These are phyloP conservation scores for Patellifolia procumbens DNA, from an alignment of 179 eudicot species.

Conservation along the genomic window DNA sequence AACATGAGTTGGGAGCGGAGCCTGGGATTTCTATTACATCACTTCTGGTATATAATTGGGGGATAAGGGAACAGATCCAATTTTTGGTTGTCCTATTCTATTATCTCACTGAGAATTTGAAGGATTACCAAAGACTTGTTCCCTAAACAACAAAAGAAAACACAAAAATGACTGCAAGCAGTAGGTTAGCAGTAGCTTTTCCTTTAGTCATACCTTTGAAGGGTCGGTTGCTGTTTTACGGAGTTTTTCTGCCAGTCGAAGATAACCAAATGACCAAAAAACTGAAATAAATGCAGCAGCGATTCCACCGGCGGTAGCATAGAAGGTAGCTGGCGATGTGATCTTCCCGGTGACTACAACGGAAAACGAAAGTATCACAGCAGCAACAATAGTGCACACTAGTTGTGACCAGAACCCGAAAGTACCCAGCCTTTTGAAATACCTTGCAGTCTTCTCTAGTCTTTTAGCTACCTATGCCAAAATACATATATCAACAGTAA, in stretches of 20 bases:
- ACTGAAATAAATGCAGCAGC: slow-evolving; percentile 86
- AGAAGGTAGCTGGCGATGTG: slow-evolving; percentile 77
- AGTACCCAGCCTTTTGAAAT: slow-evolving; percentile 87
- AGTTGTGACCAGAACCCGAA: slow-evolving; percentile 94
- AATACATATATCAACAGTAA: slow-evolving; percentile 6
- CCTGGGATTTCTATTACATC: slow-evolving; percentile 2
- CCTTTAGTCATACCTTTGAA: slow-evolving; percentile 59
- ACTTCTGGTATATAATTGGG: neutral
- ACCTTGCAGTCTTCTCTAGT: slow-evolving; percentile 71
- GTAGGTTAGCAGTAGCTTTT: neutral
- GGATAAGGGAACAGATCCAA: neutral
- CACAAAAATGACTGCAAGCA: neutral
- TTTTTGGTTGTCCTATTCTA: neutral
- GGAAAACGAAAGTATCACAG: slow-evolving; percentile 91
- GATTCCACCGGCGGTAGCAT: slow-evolving; percentile 81
- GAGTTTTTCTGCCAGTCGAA: slow-evolving; percentile 77
- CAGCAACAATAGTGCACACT: slow-evolving; percentile 70
- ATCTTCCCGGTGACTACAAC: slow-evolving; percentile 68
- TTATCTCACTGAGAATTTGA: neutral
- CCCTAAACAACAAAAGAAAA: neutral
- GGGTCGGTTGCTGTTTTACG: slow-evolving; percentile 81
- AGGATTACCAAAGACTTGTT: neutral
- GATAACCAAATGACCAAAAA: slow-evolving; percentile 88
- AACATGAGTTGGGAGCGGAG: neutral
- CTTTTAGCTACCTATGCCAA: slow-evolving; percentile 70